Evolutionary conservation across 805 yeast species (phyloP), one percentile per base, ranked within the genome.

Genomic region (Schwanniomyces pseudopolymorphus): DNA sequence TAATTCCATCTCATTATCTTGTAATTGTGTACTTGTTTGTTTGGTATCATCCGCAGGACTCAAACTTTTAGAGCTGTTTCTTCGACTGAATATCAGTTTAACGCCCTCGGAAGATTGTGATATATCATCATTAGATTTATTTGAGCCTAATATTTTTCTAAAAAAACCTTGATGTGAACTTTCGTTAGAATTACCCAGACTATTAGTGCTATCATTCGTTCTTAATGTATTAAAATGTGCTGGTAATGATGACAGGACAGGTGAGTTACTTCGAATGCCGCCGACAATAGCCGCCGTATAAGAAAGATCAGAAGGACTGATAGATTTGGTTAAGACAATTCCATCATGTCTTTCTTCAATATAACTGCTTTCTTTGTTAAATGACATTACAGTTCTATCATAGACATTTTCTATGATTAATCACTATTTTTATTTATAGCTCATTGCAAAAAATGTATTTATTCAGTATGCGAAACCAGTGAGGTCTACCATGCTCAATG

Each of bases 171-270:
- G 45, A 14, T 38, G 26, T 11, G 43, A 42, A 3, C 33, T 25
- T 6, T 45, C 49, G 14, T 39, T 45, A 4, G 22, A 22, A 22
- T 21, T 33, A 2, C 36, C 14, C 4, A 40, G 31, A 19, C 27
- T 43, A 33, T 27, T 31, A 40, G 43, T 36, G 17, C 40, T 35
- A 13, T 60, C 66, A 36, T 57, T 58, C 6, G 60, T 43, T 10
- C 69, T 50, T 26, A 63, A 51, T 38, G 52, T 56, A 33, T 40
- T 57, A 37, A 59, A 55, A 25, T 62, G 43, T 10, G 50, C 40
- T 4, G 69, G 60, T 27, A 64, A 47, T 31, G 48, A 47, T 2
- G 66, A 60, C 49, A 50, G 61, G 9, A 64, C 53, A 17, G 66
- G 65, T 11, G 59, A 53, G 17, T 54, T 40, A 37, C 47, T 48